phyloP scores from a whole-genome alignment of 2,329 filamentous ascomycete genomes.

The Pseudocercospora eumusae region DNA sequence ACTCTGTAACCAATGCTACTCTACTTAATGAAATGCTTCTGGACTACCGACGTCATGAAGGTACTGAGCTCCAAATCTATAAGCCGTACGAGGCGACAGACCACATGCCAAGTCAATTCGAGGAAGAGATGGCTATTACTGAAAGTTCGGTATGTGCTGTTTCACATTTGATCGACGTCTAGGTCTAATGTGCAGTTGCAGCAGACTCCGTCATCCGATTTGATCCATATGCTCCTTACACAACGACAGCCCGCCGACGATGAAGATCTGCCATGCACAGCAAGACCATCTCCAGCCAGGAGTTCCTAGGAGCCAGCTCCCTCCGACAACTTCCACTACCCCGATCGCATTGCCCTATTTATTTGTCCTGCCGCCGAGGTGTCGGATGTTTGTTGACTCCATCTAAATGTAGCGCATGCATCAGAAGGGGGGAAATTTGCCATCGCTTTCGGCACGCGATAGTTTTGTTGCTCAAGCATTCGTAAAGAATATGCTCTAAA shows the following conservation, averaged over 20 bases:
- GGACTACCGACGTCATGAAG: not conserved
- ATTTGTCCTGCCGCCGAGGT: not conserved
- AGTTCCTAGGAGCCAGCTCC: not conserved
- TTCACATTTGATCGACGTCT: not conserved
- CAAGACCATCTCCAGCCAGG: not conserved
- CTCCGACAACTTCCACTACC: too few relatives aligned
- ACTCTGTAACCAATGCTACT: conserved; percentile 1
- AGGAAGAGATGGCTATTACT: conserved; percentile 21
- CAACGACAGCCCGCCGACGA: not conserved
- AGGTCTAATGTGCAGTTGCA: not conserved
- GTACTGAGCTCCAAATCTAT: conserved; percentile 8
- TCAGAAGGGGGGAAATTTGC: not conserved
- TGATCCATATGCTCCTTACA: not conserved
- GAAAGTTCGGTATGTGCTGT: conserved; percentile 1
- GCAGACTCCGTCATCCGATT: not conserved
- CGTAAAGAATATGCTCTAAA: not conserved
- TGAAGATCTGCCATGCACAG: not conserved
- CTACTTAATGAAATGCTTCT: conserved; percentile 14
- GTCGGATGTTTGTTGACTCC: not conserved
- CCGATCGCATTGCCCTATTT: too few relatives aligned
- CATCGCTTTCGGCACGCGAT: not conserved
- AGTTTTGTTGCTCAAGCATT: not conserved
- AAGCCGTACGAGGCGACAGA: conserved; percentile 16
- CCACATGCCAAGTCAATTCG: conserved; percentile 10
- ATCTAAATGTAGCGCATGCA: not conserved